A percentile compares a stretch with the other conserved stretches of the same genome.
phyloP scores from a whole-genome alignment of 257 asterid species.

The Solanum lycopersicoides region DNA sequence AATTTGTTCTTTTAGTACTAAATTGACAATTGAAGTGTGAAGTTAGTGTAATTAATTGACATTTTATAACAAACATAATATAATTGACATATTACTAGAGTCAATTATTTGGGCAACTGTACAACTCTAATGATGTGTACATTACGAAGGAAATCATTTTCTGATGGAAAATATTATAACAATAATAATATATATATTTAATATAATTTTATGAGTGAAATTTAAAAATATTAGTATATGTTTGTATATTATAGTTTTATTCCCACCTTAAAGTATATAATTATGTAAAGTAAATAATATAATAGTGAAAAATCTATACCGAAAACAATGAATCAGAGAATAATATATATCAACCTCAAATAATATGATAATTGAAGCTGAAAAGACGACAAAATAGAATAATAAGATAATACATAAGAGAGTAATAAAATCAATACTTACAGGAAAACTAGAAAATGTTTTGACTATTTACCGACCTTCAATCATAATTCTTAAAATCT shows the following conservation, averaged over 20 bases:
- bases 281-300: neutral
- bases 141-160: neutral
- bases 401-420: neutral
- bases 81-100: neutral
- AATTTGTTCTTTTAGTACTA: neutral
- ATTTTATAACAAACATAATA: neutral
- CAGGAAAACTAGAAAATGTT: too few relatives aligned
- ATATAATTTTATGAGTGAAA: neutral
- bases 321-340: neutral
- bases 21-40: neutral
- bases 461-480: neutral
- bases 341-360: neutral
- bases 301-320: neutral
- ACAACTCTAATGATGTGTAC: neutral
- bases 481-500: neutral
- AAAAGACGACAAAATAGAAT: neutral
- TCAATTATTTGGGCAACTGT: neutral
- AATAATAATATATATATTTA: too few relatives aligned
- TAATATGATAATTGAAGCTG: neutral
- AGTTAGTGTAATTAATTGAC: neutral
- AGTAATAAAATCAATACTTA: too few relatives aligned
- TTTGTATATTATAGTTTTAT: accelerated
- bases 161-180: neutral
- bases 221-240: neutral
- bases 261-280: neutral